Base-by-base conservation (phyloP, 2,329 filamentous ascomycete species). In the Aquanectria penicillioides region DNA sequence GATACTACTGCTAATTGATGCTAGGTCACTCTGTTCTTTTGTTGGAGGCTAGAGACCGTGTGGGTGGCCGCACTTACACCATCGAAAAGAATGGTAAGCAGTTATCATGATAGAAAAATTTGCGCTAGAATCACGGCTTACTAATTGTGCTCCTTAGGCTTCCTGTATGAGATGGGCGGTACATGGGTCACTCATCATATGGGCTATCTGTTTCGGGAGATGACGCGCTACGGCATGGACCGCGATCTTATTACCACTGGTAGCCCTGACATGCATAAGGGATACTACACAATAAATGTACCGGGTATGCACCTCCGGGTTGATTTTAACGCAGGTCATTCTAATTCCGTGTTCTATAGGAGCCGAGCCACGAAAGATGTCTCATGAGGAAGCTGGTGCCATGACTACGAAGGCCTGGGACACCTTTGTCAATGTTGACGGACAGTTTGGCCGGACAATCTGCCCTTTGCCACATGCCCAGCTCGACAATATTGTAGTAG, bases 161-260 rank as follows among this genome's bases (percentile, higher is more conserved):
- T 75, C 11, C 64, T 70, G 0, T 78, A 73, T 44, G 77, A 80
- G 49, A 76, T 80, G 75, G 78, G 78, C 0, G 78, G 78, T 0
- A 78, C 77, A 1, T 80, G 76, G 76, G 70, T 80, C 2, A 74
- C 74, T 11, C 76, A 75, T 69, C 64, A 64, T 31, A 74, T 75
- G 64, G 68, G 76, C 6, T 74, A 77, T 55, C 68, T 78, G n/a
- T 78, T 74, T 68, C 64, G 75, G 3, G 79, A 82, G 56, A 74
- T 81, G n/a, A 69, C 72, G 2, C 66, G 77, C 23, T 81, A 81
- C 57, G 64, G 72, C 4, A 76, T 81, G 70, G 65, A 71, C 17
- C 22, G 50, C 6, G 55, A 59, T 11, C 5, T 62, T 15, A 62
- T 59, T 40, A 62, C 59, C 11, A 60, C 59, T 5, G 59, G 59